Conservation (phyloP, 495 filamentous ascomycete genomes). For the Tetracladium setigerum region DNA sequence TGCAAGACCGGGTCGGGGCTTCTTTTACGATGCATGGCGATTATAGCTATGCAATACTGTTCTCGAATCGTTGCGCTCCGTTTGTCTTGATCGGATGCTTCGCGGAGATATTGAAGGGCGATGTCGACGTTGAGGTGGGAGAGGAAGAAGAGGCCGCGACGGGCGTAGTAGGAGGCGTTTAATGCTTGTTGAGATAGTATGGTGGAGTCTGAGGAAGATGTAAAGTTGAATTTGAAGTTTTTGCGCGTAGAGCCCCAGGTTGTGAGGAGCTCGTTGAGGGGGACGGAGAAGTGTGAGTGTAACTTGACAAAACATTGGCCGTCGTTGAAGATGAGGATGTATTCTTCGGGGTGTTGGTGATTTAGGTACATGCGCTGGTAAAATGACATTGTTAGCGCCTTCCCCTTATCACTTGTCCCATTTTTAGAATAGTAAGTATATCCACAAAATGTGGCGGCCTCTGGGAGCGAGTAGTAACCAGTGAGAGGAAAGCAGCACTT, state of each 20-base stretch:
- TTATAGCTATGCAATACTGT: background rate
- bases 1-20: background rate
- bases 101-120: conserved; percentile 2
- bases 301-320: background rate
- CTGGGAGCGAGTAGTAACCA: too few relatives aligned
- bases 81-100: background rate
- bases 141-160: background rate
- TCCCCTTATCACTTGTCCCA: too few relatives aligned
- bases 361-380: conserved; percentile 4
- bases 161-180: conserved; percentile 2
- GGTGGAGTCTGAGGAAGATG: background rate
- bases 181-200: background rate
- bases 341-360: conserved; percentile 9
- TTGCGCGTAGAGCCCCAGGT: background rate
- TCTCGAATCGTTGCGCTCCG: background rate
- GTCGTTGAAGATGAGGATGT: conserved; percentile 3
- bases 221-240: background rate
- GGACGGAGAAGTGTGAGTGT: background rate
- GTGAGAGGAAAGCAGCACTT: too few relatives aligned
- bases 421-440: background rate
- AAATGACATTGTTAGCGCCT: background rate
- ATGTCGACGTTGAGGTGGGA: background rate
- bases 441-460: too few relatives aligned
- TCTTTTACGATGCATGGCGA: background rate
- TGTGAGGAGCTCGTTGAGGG: background rate